phyloP scores from a whole-genome alignment of 1,284 basidiomycete species.

The Ceratobasidium sp. region DNA sequence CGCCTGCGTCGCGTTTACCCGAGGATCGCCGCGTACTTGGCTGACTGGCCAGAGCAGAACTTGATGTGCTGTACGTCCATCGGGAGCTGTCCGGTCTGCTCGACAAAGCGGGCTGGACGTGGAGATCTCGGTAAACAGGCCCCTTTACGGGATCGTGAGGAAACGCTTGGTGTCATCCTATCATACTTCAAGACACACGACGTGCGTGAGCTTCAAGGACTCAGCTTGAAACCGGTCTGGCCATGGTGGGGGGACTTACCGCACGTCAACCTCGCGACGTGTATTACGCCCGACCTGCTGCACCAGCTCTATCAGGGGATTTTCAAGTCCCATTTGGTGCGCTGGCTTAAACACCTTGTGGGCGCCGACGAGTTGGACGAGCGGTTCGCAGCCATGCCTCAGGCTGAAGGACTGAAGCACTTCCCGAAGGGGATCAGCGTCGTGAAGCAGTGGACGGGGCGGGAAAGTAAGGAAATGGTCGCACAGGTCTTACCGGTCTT shows the following conservation, averaged over 20 bases:
- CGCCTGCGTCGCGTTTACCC: constrained; percentile 7
- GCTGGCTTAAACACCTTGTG: constrained; percentile 15
- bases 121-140: not conserved
- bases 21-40: not conserved
- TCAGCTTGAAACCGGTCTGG: constrained; percentile 8
- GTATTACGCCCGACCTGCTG: constrained; percentile 42
- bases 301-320: constrained; percentile 24
- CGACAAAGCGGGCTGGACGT: not conserved
- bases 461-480: constrained; percentile 13
- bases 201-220: not conserved
- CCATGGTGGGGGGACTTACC: constrained; percentile 42
- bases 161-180: not conserved
- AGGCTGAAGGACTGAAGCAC: constrained; percentile 5
- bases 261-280: constrained; percentile 26
- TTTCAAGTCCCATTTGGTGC: constrained; percentile 9
- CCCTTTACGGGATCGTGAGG: not conserved
- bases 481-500: constrained; percentile 12
- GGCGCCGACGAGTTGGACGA: not conserved
- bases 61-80: not conserved
- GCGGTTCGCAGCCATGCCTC: constrained; percentile 12
- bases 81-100: constrained; percentile 22
- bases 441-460: constrained; percentile 11
- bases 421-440: constrained; percentile 16
- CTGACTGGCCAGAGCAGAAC: constrained; percentile 25
- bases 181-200: not conserved